phyloP scores from a whole-genome alignment of 495 filamentous ascomycete genomes.

The Neurospora sp. region DNA sequence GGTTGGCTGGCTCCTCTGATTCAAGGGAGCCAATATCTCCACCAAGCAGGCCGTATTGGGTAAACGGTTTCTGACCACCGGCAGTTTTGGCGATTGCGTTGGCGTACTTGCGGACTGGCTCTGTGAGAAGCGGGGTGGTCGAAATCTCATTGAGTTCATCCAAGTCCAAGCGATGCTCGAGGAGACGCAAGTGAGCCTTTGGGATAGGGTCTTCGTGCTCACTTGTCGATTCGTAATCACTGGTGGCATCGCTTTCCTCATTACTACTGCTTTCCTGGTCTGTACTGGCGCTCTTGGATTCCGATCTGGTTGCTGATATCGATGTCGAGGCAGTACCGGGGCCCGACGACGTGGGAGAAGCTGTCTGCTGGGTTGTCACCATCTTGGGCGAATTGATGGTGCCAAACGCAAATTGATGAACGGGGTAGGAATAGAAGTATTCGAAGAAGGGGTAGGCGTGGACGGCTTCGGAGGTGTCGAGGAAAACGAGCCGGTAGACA shows the following conservation, averaged over 20 bases:
- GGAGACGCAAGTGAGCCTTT: conserved; percentile 9
- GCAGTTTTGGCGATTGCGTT: neutral
- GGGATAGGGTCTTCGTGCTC: neutral
- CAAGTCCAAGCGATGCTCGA: conserved; percentile 6
- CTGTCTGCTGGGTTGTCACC: neutral
- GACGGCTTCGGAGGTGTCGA: neutral
- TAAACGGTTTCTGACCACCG: conserved; percentile 11
- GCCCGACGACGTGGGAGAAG: neutral
- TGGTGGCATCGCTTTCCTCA: neutral
- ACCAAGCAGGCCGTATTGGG: conserved; percentile 34
- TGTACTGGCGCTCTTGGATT: neutral
- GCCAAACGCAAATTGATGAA: neutral
- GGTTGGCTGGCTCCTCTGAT: neutral
- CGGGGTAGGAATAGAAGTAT: neutral
- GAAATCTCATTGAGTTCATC: conserved; percentile 27
- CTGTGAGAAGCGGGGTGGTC: conserved; percentile 29
- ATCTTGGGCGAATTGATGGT: neutral
- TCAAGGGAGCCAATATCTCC: conserved; percentile 15
- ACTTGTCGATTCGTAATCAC: neutral
- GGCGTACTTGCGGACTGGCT: conserved; percentile 24
- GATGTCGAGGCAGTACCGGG: neutral
- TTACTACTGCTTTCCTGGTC: neutral
- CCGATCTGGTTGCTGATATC: neutral
- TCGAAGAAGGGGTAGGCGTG: neutral
- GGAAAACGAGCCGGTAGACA: neutral